phyloP scores from a whole-genome alignment of 257 asterid genomes.

The Datura wrightii region DNA sequence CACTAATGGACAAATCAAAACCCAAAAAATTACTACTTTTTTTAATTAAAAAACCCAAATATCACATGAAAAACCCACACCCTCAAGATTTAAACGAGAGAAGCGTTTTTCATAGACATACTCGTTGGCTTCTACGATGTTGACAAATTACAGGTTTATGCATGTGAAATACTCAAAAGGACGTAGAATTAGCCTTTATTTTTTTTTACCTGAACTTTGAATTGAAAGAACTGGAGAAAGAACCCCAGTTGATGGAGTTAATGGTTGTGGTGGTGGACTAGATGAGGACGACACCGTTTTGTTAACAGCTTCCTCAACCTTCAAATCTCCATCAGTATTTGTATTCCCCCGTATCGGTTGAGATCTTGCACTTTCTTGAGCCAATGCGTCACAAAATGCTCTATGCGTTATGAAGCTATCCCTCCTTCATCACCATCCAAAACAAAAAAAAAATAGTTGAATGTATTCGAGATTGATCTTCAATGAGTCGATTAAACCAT shows the following conservation, averaged over 20 bases:
- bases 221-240: slow-evolving; percentile 86
- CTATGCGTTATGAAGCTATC: slow-evolving; percentile 91
- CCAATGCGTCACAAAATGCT: slow-evolving; percentile 91
- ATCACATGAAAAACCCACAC: slow-evolving; percentile 27
- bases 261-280: slow-evolving; percentile 86
- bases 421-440: slow-evolving; percentile 53
- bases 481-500: not conserved
- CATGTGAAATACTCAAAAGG: slow-evolving; percentile 6
- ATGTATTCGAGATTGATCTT: not conserved
- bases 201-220: slow-evolving; percentile 77
- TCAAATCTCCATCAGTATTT: slow-evolving; percentile 41
- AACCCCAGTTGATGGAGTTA: slow-evolving; percentile 80
- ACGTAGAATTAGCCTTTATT: not conserved
- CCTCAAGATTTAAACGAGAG: slow-evolving; percentile 13
- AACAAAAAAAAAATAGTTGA: not conserved
- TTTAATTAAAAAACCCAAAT: slow-evolving; percentile 7
- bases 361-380: slow-evolving; percentile 70
- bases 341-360: slow-evolving; percentile 33
- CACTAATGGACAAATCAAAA: slow-evolving; percentile 42
- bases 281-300: slow-evolving; percentile 47
- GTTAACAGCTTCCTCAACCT: slow-evolving; percentile 34
- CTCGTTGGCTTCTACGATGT: slow-evolving; percentile 37
- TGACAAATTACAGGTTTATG: slow-evolving; percentile 40
- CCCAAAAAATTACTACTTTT: not conserved
- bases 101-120: slow-evolving; percentile 31